Percentiles rank a stretch among this genome's conserved stretches.
phyloP scores from a whole-genome alignment of 495 filamentous ascomycete genomes.

The Thozetella sp. region DNA sequence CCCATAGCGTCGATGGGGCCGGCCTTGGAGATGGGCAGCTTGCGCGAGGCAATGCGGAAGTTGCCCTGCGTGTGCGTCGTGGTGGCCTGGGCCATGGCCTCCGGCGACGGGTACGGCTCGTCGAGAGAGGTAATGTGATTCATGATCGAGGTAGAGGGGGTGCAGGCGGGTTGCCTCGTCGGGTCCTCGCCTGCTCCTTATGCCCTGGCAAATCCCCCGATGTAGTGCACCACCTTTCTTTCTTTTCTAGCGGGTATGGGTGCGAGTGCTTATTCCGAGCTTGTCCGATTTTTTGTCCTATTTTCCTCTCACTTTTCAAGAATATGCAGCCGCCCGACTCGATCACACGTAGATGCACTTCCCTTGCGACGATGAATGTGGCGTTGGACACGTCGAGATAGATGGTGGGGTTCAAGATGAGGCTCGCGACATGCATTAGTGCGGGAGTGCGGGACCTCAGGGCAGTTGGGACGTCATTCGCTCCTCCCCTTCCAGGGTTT shows the following conservation, averaged over 20 bases:
- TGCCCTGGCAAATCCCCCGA: no score
- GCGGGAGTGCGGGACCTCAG: neutral
- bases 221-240: no score
- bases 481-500: no score
- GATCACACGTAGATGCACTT: no score
- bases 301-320: no score
- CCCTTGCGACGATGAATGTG: no score
- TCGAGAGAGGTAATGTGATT: conserved; percentile 35
- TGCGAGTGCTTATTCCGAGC: no score
- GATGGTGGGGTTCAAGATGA: neutral
- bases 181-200: neutral
- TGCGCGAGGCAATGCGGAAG: conserved; percentile 76
- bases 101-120: conserved; percentile 37
- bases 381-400: neutral
- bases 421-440: neutral
- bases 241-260: no score
- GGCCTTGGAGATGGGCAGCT: conserved; percentile 90
- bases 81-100: conserved; percentile 35
- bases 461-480: neutral
- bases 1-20: conserved; percentile 88
- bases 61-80: conserved; percentile 52
- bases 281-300: no score
- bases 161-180: neutral
- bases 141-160: conserved; percentile 1
- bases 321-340: no score